Evolutionary conservation across 1,284 basidiomycete species (phyloP), one percentile per base, ranked within the genome.

Genomic region (Sphagnurus paluster): DNA sequence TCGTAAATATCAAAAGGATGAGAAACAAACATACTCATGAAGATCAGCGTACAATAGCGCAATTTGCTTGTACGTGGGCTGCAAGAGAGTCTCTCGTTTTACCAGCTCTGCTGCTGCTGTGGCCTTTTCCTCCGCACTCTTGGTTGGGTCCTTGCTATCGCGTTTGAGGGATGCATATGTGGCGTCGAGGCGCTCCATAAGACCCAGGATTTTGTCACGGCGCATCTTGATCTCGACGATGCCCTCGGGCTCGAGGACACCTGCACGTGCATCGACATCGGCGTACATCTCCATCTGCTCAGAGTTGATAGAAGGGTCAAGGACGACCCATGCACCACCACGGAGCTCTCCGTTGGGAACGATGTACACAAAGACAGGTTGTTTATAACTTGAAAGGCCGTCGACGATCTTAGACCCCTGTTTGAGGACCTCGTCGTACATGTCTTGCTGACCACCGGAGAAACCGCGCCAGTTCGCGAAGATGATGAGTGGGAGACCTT

Each of bases 391-490:
- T 40, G 93, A 95, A 28, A 99, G 80, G 35, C 96, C 97, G 65
- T 99, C 97, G 68, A 99, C 97, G 56, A 99, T 99, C 72, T 95
- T 96, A 30, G 93, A 89, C 39, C 93, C 93, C 65, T 95, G 91
- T 70, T 96, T 96, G 62, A 96, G 76, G 52, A 96, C 83, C 62
- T 94, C 93, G 66, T 96, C 92, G 61, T 92, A 93, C 94, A 98
- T 98, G 70, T 98, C 95, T 68, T 97, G 93, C 70, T 98, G 95
- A 61, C 97, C 97, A 56, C 97, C 97, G 19, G 97, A 99, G 85
- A 99, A 99, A 29, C 97, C 97, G 77, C 97, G 93, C 95, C 97
- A 99, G 77, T 99, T 99, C 53, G 97, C 97, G 61, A 99, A 98
- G 68, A 99, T 96, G 68, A 99, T 93, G 52, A 99, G 79, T 3